phyloP scores from a whole-genome alignment of 1,139 yeast species.

The Nadsonia commutata region DNA sequence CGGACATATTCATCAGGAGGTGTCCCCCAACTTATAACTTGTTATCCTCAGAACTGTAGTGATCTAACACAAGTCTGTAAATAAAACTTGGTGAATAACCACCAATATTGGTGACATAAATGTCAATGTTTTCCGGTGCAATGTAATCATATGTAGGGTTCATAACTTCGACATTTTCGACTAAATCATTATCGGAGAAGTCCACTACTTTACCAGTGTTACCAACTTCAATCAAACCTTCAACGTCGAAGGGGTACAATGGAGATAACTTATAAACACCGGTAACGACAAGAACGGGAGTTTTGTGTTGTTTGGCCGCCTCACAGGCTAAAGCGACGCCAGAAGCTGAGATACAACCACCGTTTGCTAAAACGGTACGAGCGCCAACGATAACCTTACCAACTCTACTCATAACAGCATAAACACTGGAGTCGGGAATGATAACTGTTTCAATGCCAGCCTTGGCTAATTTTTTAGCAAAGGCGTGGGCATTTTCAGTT shows the following conservation, averaged over 20 bases:
- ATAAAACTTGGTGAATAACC: slow-evolving; percentile 95
- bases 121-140: slow-evolving; percentile 87
- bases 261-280: slow-evolving; percentile 92
- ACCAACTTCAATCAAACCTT: slow-evolving; percentile 82
- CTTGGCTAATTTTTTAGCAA: slow-evolving; percentile 66
- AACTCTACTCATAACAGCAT: slow-evolving; percentile 93
- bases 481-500: slow-evolving; percentile 55
- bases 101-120: slow-evolving; percentile 82
- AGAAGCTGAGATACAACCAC: slow-evolving; percentile 80
- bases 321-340: slow-evolving; percentile 92
- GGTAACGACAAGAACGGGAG: slow-evolving; percentile 92
- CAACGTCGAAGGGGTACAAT: slow-evolving; percentile 82
- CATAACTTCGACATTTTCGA: slow-evolving; percentile 67
- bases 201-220: slow-evolving; percentile 74
- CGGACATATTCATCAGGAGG: too few relatives aligned
- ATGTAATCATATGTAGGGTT: slow-evolving; percentile 90
- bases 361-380: slow-evolving; percentile 85
- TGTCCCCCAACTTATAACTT: slow-evolving; percentile 20
- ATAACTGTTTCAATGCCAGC: slow-evolving; percentile 83
- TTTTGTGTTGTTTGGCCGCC: slow-evolving; percentile 86
- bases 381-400: slow-evolving; percentile 93
- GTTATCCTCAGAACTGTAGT: slow-evolving; percentile 67
- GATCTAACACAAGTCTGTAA: slow-evolving; percentile 88
- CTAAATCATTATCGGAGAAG: slow-evolving; percentile 43
- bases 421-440: slow-evolving; percentile 84